Conservation (phyloP, 148 eudicot species). For the Camellia granthamiana region DNA sequence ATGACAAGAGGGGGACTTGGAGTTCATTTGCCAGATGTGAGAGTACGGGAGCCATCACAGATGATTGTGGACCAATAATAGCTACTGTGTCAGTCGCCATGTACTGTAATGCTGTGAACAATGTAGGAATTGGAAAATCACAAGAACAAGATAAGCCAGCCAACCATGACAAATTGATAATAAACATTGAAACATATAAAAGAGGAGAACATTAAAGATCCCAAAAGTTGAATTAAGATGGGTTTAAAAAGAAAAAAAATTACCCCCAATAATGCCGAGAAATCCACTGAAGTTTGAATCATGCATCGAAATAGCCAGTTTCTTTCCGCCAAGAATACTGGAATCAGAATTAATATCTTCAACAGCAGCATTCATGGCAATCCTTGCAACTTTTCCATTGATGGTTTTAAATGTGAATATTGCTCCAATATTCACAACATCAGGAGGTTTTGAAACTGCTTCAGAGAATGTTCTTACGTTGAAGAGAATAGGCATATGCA, state of each 20-base stretch:
- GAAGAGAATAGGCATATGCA: slow-evolving; percentile 18
- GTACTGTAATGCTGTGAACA: slow-evolving; percentile 36
- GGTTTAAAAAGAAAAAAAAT: neutral
- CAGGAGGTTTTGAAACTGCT: slow-evolving; percentile 12
- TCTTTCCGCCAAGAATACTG: slow-evolving; percentile 34
- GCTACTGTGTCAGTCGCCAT: slow-evolving; percentile 50
- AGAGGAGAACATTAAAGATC: too few relatives aligned
- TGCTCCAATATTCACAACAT: slow-evolving; percentile 37
- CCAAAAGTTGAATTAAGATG: neutral
- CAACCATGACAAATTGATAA: too few relatives aligned
- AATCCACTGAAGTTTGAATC: slow-evolving; percentile 47
- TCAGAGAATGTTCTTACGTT: slow-evolving; percentile 11
- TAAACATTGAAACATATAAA: too few relatives aligned
- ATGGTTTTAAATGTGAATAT: slow-evolving; percentile 27
- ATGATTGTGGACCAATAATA: slow-evolving; percentile 48
- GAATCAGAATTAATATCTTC: slow-evolving; percentile 51
- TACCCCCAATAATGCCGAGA: slow-evolving; percentile 47
- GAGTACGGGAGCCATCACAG: slow-evolving; percentile 39
- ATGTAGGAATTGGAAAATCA: neutral
- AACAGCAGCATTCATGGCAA: slow-evolving; percentile 50
- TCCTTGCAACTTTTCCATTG: slow-evolving; percentile 33
- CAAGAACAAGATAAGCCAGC: too few relatives aligned
- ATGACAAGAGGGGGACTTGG: slow-evolving; percentile 50
- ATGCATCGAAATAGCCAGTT: slow-evolving; percentile 28
- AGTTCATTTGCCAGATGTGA: slow-evolving; percentile 55